Evolutionary conservation across 2,329 filamentous ascomycete genomes (phyloP).

Genomic region (Escovopsis weberi): DNA sequence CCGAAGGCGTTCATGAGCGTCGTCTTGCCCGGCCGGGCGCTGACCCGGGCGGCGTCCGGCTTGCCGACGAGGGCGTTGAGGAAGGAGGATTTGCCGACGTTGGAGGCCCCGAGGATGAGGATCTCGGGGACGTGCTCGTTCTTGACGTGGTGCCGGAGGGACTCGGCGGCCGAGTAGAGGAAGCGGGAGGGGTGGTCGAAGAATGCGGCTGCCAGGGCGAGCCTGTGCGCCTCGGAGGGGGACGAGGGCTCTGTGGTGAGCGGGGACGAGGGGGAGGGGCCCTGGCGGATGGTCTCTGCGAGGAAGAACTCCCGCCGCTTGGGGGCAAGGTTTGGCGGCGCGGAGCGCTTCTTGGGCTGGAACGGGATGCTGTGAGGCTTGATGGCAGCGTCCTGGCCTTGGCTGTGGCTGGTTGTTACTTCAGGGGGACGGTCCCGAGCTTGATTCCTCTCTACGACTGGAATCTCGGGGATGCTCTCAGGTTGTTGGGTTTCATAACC

Average conservation of each 20-base stretch:
- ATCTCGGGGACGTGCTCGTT: conserved; percentile 46
- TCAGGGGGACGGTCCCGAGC: no score
- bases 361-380: background rate
- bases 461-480: no score
- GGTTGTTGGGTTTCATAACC: no score
- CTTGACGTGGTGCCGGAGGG: conserved; percentile 32
- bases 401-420: background rate
- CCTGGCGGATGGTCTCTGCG: conserved; percentile 7
- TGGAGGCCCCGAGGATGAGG: conserved; percentile 72
- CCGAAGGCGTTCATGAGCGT: conserved; percentile 41
- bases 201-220: conserved; percentile 17
- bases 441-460: background rate
- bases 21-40: conserved; percentile 36
- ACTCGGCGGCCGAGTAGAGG: conserved; percentile 33
- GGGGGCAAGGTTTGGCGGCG: conserved; percentile 3
- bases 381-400: background rate
- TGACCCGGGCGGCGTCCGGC: conserved; percentile 31
- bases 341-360: conserved; percentile 1
- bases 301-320: conserved; percentile 7
- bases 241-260: conserved; percentile 8
- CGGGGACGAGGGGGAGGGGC: background rate
- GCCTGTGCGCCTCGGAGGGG: conserved; percentile 10
- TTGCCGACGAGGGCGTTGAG: conserved; percentile 63
- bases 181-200: conserved; percentile 21
- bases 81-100: conserved; percentile 80